Evolutionary conservation across 805 yeast species (phyloP).

Genomic region (Suhomyces canberraensis): DNA sequence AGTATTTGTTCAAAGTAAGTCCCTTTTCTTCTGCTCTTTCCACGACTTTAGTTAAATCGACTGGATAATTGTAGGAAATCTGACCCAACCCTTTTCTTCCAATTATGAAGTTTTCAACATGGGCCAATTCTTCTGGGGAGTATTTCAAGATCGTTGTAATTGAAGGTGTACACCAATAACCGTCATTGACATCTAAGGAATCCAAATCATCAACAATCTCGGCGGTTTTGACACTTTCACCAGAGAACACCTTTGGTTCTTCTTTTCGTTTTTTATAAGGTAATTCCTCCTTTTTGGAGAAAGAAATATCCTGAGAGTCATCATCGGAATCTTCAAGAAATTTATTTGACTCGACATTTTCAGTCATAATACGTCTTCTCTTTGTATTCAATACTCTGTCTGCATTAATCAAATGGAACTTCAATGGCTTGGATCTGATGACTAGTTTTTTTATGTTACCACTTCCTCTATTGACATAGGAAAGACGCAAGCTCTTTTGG

Average conservation of each 20-base stretch:
- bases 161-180: constrained; percentile 74
- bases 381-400: constrained; percentile 37
- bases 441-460: constrained; percentile 34
- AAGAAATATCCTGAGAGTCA: constrained; percentile 23
- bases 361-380: constrained; percentile 26
- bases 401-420: constrained; percentile 41
- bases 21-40: constrained; percentile 32
- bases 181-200: constrained; percentile 23
- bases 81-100: constrained; percentile 71
- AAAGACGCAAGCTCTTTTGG: constrained; percentile 6
- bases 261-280: constrained; percentile 10
- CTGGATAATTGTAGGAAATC: constrained; percentile 61
- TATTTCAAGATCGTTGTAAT: constrained; percentile 45
- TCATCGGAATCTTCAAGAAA: constrained; percentile 18
- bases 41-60: constrained; percentile 59
- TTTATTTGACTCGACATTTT: constrained; percentile 12
- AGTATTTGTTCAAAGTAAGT: constrained; percentile 40
- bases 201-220: constrained; percentile 8
- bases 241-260: constrained; percentile 8
- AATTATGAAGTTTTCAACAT: constrained; percentile 60
- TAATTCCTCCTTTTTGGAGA: constrained; percentile 4
- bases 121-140: constrained; percentile 46
- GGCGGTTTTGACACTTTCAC: constrained; percentile 11
- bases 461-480: constrained; percentile 15
- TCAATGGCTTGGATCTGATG: constrained; percentile 38